Evolutionary conservation across 805 yeast species (phyloP), one percentile per base, ranked within the genome.

Genomic region (Candida dendrica): DNA sequence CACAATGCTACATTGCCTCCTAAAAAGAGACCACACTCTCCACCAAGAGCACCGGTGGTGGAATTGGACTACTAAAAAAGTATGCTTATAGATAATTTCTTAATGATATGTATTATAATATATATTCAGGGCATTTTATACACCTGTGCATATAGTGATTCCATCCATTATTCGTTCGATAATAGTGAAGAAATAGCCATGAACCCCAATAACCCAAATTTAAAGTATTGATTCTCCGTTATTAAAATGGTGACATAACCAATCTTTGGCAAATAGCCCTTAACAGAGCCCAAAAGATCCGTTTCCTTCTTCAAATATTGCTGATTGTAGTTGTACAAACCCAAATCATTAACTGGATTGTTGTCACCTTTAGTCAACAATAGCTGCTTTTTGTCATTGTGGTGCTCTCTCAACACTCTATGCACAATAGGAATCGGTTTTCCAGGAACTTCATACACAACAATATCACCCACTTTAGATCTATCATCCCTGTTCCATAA

Each of bases 301-400:
- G 65, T 70, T 34, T 79, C 74, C 48, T 90, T 80, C 52, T 86
- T 80, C 53, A 93, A 68, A 54, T 93, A 93, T 37, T 68, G 69
- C 55, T 87, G 90, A 42, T 77, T 79, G 49, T 77, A 72, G 1
- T 89, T 84, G 59, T 93, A 93, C 37, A 93, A 71, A 14, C 87
- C 82, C 50, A 93, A 71, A 63, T 93, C 98, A 63, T 93, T 95
- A 40, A 84, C 81, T 3, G 90, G 86, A 59, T 93, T 93, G 61
- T 93, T 93, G 62, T 93, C 98, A 61, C 98, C 98, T 62, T 93
- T 93, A 1, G 98, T 93, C 46, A 93, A 72, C 39, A 93, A 62
- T 39, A 81, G 68, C 63, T 90, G 96, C 57, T 79, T 65, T 20
- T 55, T 50, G 33, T 56, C 47, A 43, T 65, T 66, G 45, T 74